Conservation (phyloP, 768 basidiomycete genomes). For the Boletus sp. region DNA sequence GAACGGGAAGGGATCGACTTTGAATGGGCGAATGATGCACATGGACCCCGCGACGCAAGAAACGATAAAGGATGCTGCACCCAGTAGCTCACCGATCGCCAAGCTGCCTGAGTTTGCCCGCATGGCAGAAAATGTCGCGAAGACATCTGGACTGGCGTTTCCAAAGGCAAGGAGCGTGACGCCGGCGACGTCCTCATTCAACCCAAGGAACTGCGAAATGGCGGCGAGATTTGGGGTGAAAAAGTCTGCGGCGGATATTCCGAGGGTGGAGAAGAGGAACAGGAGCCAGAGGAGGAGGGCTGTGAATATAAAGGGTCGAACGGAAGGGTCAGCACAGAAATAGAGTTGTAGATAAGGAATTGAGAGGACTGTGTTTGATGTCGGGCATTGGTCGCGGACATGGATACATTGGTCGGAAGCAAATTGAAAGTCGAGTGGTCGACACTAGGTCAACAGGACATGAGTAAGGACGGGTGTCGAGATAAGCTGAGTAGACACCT, state of each 20-base stretch:
- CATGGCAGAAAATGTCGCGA: slow-evolving; percentile 94
- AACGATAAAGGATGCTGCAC: slow-evolving; percentile 93
- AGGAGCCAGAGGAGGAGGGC: slow-evolving; percentile 73
- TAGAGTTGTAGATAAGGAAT: slow-evolving; percentile 68
- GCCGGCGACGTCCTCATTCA: slow-evolving; percentile 92
- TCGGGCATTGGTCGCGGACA: slow-evolving; percentile 54
- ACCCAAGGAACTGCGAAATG: slow-evolving; percentile 76
- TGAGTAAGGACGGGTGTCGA: neutral
- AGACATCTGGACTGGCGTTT: slow-evolving; percentile 95
- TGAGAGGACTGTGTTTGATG: slow-evolving; percentile 60
- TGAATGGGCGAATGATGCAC: slow-evolving; percentile 94
- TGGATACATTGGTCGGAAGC: slow-evolving; percentile 58
- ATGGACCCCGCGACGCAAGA: slow-evolving; percentile 97
- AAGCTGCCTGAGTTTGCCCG: slow-evolving; percentile 78
- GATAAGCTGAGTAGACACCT: slow-evolving; percentile 3
- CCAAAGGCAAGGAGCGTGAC: slow-evolving; percentile 97
- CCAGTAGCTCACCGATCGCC: slow-evolving; percentile 92
- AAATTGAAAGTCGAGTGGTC: slow-evolving; percentile 52
- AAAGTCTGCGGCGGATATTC: slow-evolving; percentile 94
- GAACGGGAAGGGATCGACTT: slow-evolving; percentile 76
- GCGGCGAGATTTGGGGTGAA: slow-evolving; percentile 96
- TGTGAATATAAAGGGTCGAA: slow-evolving; percentile 59
- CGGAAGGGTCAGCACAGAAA: slow-evolving; percentile 57
- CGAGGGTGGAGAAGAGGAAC: slow-evolving; percentile 94
- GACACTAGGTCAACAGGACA: slow-evolving; percentile 46